Conservation (phyloP, 2,329 filamentous ascomycete species). For the Catunica adiposa region DNA sequence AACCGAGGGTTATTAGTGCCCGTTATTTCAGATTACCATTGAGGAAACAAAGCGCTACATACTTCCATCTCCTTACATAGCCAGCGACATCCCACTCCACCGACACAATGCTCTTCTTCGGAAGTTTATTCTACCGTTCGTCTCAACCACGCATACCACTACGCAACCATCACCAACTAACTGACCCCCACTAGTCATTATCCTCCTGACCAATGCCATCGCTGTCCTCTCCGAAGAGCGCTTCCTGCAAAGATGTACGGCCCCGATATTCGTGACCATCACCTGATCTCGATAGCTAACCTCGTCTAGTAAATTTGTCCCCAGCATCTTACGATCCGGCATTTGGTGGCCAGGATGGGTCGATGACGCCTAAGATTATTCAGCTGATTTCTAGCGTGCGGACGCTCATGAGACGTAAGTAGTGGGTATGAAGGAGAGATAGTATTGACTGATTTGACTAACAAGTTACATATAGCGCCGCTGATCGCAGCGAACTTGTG, state of each 20-base stretch:
- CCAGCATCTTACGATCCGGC: conserved; percentile 52
- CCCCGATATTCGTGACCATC: background rate
- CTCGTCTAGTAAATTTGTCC: conserved; percentile 54
- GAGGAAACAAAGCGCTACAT: background rate
- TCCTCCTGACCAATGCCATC: conserved; percentile 86
- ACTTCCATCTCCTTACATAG: background rate
- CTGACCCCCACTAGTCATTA: conserved; percentile 34
- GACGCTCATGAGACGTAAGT: conserved; percentile 75
- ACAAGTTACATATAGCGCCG: too few relatives aligned
- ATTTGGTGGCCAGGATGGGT: conserved; percentile 61
- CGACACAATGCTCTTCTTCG: conserved; percentile 47
- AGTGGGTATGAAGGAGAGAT: too few relatives aligned
- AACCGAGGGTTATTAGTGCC: too few relatives aligned
- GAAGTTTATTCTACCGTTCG: conserved; percentile 51
- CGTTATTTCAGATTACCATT: too few relatives aligned
- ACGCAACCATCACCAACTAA: background rate
- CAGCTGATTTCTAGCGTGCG: conserved; percentile 81
- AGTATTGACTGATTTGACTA: too few relatives aligned
- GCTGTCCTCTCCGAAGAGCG: conserved; percentile 89
- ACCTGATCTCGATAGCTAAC: background rate
- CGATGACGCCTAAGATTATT: conserved; percentile 72
- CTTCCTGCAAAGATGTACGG: conserved; percentile 55
- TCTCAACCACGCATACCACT: background rate
- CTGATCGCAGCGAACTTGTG: conserved; percentile 69
- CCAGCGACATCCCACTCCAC: background rate